Base-by-base conservation (phyloP, 2,329 filamentous ascomycete species). In the Coleophoma eucalyptorum region DNA sequence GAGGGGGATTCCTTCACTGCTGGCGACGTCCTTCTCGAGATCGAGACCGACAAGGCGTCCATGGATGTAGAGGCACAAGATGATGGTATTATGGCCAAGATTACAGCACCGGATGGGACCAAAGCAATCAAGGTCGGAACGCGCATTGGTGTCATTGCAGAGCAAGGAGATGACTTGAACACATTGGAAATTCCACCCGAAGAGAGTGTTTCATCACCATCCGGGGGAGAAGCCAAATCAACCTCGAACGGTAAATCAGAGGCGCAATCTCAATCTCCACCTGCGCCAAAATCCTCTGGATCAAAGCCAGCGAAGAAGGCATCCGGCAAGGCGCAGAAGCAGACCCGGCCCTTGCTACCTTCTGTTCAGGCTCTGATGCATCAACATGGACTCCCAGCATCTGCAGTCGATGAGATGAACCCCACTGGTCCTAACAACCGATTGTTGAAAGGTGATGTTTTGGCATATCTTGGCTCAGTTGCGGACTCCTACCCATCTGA, bases 41-140 rank as follows among this genome's bases (percentile, higher is more conserved):
- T 96, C 67, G 90, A 96, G 74, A 96, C 90, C 52, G 90, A 96
- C 71, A 96, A 96, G 78, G 90, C 90, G 50, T 89, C 89, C 50
- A 96, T 96, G 90, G 91, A 96, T 62, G 90, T 96, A 21, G 91
- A 96, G 75, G 90, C 90, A 38, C 90, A 94, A 72, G 90, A 96
- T 42, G 90, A 95, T 65, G 90, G 91, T 40, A 76, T 93, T 60
- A 73, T 96, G 69, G 84, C 91, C 66, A 95, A 94, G 77, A 93
- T 96, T 61, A 81, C 84, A 65, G 75, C 84, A 65, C 74, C 74
- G 41, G 86, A 91, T 65, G 89, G 89, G 49, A 79, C 79, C 68
- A 94, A 95, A 74, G 77, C 75, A 43, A 79, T 96, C 34, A 79
- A 88, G 68, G 90, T 96, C 49, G 90, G 90, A 57, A 75, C 80